Evolutionary conservation across 345 rosid genomes (phyloP).

Genomic region (Abelmoschus esculentus): DNA sequence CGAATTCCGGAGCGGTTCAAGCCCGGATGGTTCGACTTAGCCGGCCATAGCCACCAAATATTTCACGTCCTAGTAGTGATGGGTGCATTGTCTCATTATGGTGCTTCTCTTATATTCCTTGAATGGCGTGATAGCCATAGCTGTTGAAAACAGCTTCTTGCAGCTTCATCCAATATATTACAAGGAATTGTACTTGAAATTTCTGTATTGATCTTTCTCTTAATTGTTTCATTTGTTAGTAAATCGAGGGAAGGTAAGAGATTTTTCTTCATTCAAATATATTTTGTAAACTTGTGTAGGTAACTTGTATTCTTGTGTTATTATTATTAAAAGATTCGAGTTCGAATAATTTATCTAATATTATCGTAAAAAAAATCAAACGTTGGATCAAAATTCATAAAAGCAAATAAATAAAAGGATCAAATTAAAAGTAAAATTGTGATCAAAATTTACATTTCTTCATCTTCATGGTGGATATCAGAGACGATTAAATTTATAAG

Average conservation of each 20-base stretch:
- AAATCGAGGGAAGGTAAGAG: background rate
- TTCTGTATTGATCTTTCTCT: background rate
- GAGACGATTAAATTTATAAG: constrained; percentile 18
- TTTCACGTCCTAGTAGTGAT: constrained; percentile 75
- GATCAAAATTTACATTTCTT: constrained; percentile 32
- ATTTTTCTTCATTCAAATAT: background rate
- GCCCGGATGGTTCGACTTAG: constrained; percentile 79
- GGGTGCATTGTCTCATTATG: constrained; percentile 91
- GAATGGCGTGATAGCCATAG: constrained; percentile 64
- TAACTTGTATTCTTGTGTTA: no score
- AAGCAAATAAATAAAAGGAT: background rate
- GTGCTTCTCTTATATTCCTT: constrained; percentile 62
- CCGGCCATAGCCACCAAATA: constrained; percentile 88
- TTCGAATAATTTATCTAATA: no score
- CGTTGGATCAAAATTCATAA: no score
- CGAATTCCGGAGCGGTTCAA: constrained; percentile 75
- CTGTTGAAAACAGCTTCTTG: constrained; percentile 22
- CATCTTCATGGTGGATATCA: constrained; percentile 30
- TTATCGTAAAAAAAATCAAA: no score
- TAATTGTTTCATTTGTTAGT: background rate
- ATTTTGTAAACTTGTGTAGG: background rate
- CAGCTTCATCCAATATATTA: background rate
- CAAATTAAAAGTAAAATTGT: background rate
- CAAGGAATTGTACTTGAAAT: background rate
- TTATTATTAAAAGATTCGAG: no score